Base-by-base conservation (phyloP, 495 filamentous ascomycete genomes). In the Chaetomidium leptoderma region DNA sequence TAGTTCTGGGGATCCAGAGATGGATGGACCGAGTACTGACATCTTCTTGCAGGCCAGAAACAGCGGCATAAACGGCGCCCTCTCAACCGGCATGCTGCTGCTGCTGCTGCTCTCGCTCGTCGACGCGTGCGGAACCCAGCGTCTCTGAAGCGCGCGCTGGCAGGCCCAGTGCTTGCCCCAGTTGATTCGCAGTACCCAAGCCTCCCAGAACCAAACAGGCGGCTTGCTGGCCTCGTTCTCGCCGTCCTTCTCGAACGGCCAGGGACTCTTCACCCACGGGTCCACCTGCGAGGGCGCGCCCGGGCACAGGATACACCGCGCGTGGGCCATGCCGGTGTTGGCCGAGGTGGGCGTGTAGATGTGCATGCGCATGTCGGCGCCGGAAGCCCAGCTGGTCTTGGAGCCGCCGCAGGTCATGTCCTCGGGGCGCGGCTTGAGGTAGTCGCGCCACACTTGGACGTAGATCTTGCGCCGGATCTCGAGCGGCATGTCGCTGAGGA, bases 121-220 rank as follows among this genome's bases (percentile, higher is more conserved):
- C 21, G 5, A 23, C 24, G 21, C 60, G 6, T 29, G 49, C 13
- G 33, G 49, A 24, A 61, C 55, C 63, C 62, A 65, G 0, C 57
- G 53, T 43, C 37, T 14, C 59, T 64, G 61, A 13, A 61, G 4
- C 13, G 39, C 54, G 9, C 53, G 23, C 60, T 65, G 66, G 42
- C 63, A 70, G 17, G 52, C 45, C 63, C 59, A 65, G 47, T 70
- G 67, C 29, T 52, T 46, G 14, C 56, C 64, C 66, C 66, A 69
- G 33, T 60, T 47, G 35, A 60, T 27, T 0, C 62, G 52, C 45
- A 61, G 33, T 1, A 56, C 35, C 56, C 53, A 63, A 0, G 61
- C 61, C 4, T 49, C 44, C 53, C 56, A 61, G 47, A 62, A 64
- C 59, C 55, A 64, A 32, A 33, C 32, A 27, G 57, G 55, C 16